Conservation (phyloP, 116 monocot genomes). For the Trichopus zeylanicus region DNA sequence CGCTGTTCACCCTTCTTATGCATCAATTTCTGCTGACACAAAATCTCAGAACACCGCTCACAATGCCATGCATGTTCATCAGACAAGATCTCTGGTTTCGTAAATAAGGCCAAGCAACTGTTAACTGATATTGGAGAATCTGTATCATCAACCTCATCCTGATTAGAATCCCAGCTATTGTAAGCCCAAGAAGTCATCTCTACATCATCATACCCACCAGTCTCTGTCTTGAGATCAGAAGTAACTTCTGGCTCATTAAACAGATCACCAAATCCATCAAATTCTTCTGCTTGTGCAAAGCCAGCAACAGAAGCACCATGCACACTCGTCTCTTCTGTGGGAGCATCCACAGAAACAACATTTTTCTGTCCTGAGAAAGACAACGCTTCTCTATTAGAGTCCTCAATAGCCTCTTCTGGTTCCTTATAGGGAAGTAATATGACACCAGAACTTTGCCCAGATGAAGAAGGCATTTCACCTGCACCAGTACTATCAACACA, state of each 20-base stretch:
- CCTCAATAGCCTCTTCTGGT: slow-evolving; percentile 9
- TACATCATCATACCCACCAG: slow-evolving; percentile 24
- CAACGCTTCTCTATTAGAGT: slow-evolving; percentile 3
- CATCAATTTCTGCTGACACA: slow-evolving; percentile 3
- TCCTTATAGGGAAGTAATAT: slow-evolving; percentile 38
- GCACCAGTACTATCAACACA: slow-evolving; percentile 15
- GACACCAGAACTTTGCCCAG: slow-evolving; percentile 14
- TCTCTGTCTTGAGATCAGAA: slow-evolving; percentile 32
- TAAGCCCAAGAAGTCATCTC: slow-evolving; percentile 27
- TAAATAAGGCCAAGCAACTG: slow-evolving; percentile 61
- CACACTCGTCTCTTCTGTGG: slow-evolving; percentile 3
- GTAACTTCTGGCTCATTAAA: slow-evolving; percentile 74
- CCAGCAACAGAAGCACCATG: slow-evolving; percentile 7
- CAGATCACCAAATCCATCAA: slow-evolving; percentile 67
- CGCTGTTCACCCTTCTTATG: slow-evolving; percentile 7
- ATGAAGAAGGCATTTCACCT: slow-evolving; percentile 14
- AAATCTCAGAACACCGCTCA: slow-evolving; percentile 66
- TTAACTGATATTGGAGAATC: slow-evolving; percentile 56
- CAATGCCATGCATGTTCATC: slow-evolving; percentile 84
- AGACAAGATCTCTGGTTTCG: slow-evolving; percentile 65
- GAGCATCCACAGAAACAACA: slow-evolving; percentile 6
- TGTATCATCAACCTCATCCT: slow-evolving; percentile 52
- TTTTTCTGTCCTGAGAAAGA: slow-evolving; percentile 17
- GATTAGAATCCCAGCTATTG: slow-evolving; percentile 40
- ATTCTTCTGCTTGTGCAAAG: slow-evolving; percentile 42